Conservation (phyloP, 208 protist species). For the Acanthamoeba culbertsoni region DNA sequence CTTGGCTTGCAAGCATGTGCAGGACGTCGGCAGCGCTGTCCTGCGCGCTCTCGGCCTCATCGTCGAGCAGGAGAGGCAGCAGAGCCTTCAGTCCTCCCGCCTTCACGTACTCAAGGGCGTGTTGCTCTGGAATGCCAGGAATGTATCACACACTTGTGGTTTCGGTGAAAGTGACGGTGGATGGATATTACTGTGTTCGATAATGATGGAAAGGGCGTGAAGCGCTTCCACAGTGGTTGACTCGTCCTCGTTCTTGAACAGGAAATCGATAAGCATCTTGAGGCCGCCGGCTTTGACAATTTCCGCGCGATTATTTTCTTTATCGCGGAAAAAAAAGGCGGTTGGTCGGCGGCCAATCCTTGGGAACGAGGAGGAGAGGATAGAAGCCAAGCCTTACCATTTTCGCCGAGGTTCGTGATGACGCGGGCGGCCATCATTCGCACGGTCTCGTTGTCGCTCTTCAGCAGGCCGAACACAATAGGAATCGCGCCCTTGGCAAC, state of each 20-base stretch:
- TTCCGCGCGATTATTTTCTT: conserved; percentile 25
- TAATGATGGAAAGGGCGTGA: background rate
- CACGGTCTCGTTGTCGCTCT: background rate
- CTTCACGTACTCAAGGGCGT: background rate
- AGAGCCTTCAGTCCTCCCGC: background rate
- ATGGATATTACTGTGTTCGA: conserved; percentile 16
- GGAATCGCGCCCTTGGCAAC: background rate
- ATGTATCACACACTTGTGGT: background rate
- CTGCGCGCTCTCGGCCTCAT: background rate
- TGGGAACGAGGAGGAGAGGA: too few relatives aligned
- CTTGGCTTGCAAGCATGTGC: background rate
- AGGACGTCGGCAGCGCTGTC: background rate
- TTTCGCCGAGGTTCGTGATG: conserved; percentile 47
- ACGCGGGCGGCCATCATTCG: conserved; percentile 34
- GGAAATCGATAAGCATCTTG: background rate
- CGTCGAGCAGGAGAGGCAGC: background rate
- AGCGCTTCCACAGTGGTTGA: background rate
- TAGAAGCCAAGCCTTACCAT: too few relatives aligned
- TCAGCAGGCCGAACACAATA: background rate
- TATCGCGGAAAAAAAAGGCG: background rate
- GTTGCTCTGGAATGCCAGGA: background rate
- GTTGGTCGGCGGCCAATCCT: too few relatives aligned
- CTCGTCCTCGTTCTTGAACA: background rate
- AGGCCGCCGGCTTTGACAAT: conserved; percentile 35
- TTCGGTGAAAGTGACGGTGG: background rate